Percentiles rank a stretch among this genome's conserved stretches.
phyloP scores from a whole-genome alignment of 1,284 basidiomycete genomes.

The Cryptococcus jaspeensis region DNA sequence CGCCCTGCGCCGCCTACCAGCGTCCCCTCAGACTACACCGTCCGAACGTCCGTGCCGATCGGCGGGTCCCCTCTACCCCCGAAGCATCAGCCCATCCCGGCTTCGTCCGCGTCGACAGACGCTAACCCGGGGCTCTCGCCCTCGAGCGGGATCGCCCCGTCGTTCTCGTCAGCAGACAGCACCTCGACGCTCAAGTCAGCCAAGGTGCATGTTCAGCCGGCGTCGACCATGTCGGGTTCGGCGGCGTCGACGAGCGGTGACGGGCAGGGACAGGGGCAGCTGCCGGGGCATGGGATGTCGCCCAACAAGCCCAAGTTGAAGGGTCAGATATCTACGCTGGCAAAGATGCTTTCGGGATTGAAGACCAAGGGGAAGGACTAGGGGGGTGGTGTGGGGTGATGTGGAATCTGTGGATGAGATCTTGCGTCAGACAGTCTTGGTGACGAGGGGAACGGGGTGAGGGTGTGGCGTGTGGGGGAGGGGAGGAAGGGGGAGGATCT shows the following conservation, averaged over 20 bases:
- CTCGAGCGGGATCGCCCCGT: slow-evolving; percentile 5
- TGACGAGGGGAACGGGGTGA: too few relatives aligned
- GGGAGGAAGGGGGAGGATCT: too few relatives aligned
- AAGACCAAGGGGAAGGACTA: slow-evolving; percentile 46
- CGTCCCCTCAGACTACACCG: slow-evolving; percentile 1
- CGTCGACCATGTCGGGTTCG: not conserved
- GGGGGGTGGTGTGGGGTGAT: too few relatives aligned
- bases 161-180: slow-evolving; percentile 15
- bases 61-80: not conserved
- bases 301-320: slow-evolving; percentile 48
- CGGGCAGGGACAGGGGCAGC: not conserved
- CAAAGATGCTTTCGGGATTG: slow-evolving; percentile 50
- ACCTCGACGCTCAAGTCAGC: slow-evolving; percentile 15
- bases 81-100: not conserved
- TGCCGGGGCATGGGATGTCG: slow-evolving; percentile 6
- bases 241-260: slow-evolving; percentile 5
- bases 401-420: too few relatives aligned
- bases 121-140: not conserved
- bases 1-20: not conserved
- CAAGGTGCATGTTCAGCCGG: not conserved
- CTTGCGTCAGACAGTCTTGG: too few relatives aligned
- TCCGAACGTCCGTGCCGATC: slow-evolving; percentile 8
- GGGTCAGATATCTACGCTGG: slow-evolving; percentile 46
- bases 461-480: too few relatives aligned
- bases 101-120: not conserved